Evolutionary conservation across 2,329 filamentous ascomycete species (phyloP), one percentile per base, ranked within the genome.

Genomic region (Beauveria sp.): DNA sequence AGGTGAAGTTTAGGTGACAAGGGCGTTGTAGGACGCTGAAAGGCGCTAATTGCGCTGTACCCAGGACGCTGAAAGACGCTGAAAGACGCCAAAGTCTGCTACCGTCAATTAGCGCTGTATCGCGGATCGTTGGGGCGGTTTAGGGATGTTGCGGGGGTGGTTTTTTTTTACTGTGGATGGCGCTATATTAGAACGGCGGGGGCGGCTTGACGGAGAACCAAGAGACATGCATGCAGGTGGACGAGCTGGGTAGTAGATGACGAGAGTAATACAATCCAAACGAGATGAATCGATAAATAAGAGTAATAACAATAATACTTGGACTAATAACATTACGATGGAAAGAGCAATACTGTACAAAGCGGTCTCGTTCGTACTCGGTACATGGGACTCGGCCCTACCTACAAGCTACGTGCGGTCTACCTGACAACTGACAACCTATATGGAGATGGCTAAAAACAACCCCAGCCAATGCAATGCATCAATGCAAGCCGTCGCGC

Each of bases 401-500:
- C 34, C 12, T 16, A 37, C 34, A 37, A 16, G 34, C 34, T 37
- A 37, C 34, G 34, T 37, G 3, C 12, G 34, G 34, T 37, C 34
- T 37, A 37, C 34, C 34, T 37, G 34, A 37, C 34, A 37, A 37
- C 34, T 37, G 34, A 37, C 34, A 16, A 37, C 34, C 34, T 16
- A 37, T 34, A 51, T 50, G 28, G 52, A 43, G 43, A 24, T 37
- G 40, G 43, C 55, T 47, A 24, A 57, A 47, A 20, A 48, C 55
- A 48, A 40, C 43, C 54, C 55, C 43, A 57, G 55, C 55, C 55
- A 57, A 57, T 57, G 55, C 55, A 57, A 37, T 47, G 28, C 55
- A 56, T 43, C 54, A 56, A 56, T 56, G 55, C 55, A 57, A 57
- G 55, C 55, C 43, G 43, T 55, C 52, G 22, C 52, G 52, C 52